Conservation (phyloP, 1,139 yeast genomes). For the Geotrichum histeridarum region DNA sequence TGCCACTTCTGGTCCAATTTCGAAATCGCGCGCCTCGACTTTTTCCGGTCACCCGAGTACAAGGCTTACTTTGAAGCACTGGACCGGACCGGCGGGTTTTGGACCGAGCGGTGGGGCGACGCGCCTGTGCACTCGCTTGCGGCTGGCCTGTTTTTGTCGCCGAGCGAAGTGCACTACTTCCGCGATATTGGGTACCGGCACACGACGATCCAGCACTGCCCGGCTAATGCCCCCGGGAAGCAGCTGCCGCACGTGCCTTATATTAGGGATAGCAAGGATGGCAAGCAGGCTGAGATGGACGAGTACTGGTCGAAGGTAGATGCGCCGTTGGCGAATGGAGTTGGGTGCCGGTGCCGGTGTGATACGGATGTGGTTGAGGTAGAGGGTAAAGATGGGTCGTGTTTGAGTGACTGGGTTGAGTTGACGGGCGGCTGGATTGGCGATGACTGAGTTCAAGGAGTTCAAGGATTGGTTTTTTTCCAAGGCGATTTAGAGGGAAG, state of each 20-base stretch:
- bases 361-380: conserved; percentile 51
- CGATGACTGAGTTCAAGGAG: not conserved
- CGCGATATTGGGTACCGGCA: conserved; percentile 86
- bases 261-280: conserved; percentile 29
- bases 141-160: conserved; percentile 61
- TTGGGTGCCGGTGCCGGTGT: conserved; percentile 84
- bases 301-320: conserved; percentile 46
- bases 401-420: conserved; percentile 53
- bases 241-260: conserved; percentile 35
- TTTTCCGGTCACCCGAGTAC: conserved; percentile 62
- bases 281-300: conserved; percentile 34
- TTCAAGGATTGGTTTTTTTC: not conserved
- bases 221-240: conserved; percentile 50
- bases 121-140: conserved; percentile 90
- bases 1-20: conserved; percentile 95
- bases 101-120: conserved; percentile 90
- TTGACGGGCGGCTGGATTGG: conserved; percentile 34
- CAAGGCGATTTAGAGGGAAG: not conserved
- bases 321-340: conserved; percentile 48
- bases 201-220: conserved; percentile 77
- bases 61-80: conserved; percentile 59
- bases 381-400: conserved; percentile 52
- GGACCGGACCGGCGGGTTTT: conserved; percentile 74
- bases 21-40: conserved; percentile 76
- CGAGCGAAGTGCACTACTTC: conserved; percentile 75